A percentile compares a stretch with the other conserved stretches of the same genome.
Evolutionary conservation across 768 basidiomycete species (phyloP).

Genomic region (Pleurotus tuoliensis): DNA sequence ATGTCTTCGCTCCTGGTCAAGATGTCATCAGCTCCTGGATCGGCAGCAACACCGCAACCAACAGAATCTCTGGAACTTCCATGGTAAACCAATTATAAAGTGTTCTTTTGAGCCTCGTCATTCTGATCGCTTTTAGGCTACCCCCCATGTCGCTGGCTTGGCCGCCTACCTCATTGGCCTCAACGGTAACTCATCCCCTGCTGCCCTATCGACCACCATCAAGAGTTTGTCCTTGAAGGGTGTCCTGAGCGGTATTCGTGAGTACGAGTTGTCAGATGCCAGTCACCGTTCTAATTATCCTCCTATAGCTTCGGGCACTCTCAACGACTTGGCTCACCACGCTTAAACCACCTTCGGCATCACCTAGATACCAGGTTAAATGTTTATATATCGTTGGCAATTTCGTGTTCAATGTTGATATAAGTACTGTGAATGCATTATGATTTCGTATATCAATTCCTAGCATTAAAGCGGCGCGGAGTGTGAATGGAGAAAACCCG

Average conservation of each 20-base stretch:
- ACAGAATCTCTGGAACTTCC: conserved; percentile 22
- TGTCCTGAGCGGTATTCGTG: conserved; percentile 27
- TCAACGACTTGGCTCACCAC: conserved; percentile 26
- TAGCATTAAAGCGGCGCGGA: not conserved
- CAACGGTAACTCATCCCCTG: conserved; percentile 27
- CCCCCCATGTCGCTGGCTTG: conserved; percentile 37
- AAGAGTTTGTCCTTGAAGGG: conserved; percentile 24
- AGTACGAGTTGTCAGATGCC: conserved; percentile 10
- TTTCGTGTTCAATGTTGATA: not conserved
- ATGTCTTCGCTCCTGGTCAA: conserved; percentile 37
- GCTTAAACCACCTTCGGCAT: not conserved
- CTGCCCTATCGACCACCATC: conserved; percentile 22
- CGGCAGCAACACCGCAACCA: conserved; percentile 19
- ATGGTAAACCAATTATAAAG: conserved; percentile 17
- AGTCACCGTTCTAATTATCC: not conserved
- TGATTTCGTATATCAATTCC: conserved; percentile 3
- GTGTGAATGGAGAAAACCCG: not conserved
- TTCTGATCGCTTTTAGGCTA: conserved; percentile 19
- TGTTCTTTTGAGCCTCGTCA: not conserved
- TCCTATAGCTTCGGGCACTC: conserved; percentile 19
- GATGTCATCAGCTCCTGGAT: conserved; percentile 28
- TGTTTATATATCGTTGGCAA: not conserved
- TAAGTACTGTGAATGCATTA: conserved; percentile 5
- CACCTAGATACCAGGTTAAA: not conserved
- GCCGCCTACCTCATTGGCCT: conserved; percentile 31